Conservation (phyloP, 2,329 filamentous ascomycete species). For the Hypoxylon sp. region DNA sequence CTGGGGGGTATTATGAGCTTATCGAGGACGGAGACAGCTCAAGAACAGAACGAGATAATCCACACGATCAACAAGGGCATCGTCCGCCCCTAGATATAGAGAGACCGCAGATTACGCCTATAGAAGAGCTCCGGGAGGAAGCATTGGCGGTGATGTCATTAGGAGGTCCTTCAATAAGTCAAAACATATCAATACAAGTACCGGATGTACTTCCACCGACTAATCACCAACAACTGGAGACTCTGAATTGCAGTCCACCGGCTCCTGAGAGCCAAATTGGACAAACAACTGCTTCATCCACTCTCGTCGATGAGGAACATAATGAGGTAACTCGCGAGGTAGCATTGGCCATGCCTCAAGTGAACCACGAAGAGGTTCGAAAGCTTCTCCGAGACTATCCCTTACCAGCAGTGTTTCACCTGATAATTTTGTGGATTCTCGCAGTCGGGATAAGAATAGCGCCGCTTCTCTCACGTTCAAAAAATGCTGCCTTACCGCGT, state of each 20-base stretch:
- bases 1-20: not conserved
- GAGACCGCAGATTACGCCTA: not conserved
- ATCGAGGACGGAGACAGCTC: slow-evolving; percentile 5
- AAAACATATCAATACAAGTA: not conserved
- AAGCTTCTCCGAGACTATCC: slow-evolving; percentile 10
- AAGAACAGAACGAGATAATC: not conserved
- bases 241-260: not conserved
- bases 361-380: slow-evolving; percentile 9
- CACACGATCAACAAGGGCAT: not conserved
- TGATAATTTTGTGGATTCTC: slow-evolving; percentile 30
- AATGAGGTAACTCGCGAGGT: not conserved
- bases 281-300: not conserved
- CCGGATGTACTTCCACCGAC: not conserved
- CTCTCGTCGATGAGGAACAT: slow-evolving; percentile 1
- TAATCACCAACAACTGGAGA: not conserved
- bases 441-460: not conserved
- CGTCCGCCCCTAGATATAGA: not conserved
- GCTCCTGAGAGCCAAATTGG: not conserved
- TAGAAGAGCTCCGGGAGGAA: slow-evolving; percentile 7
- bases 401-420: slow-evolving; percentile 9
- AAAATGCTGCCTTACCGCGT: not conserved
- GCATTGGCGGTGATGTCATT: not conserved
- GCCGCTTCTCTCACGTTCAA: not conserved
- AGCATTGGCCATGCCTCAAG: not conserved
- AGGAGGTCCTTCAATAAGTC: not conserved